Base-by-base conservation (phyloP, 805 yeast species). In the Yarrowia hollandica region DNA sequence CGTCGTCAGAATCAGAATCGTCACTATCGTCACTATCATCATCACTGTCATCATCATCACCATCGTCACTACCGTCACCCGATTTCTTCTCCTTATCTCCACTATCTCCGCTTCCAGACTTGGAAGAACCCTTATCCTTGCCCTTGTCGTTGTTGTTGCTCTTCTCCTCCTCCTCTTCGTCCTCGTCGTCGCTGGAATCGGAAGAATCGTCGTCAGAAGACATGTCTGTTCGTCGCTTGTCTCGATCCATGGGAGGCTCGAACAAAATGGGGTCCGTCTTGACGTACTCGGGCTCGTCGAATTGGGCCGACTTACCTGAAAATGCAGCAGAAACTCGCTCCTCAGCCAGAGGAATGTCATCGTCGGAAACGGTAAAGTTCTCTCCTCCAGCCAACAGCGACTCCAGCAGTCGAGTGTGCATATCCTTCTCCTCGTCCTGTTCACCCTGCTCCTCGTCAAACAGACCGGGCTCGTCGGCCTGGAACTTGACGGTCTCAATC, bases 401-500 rank as follows among this genome's bases (percentile, higher is more conserved):
- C 3, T 79, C 79, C 28, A 85, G 66, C 3, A 84, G 74, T 41
- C 77, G 74, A 23, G 69, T 74, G 42, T 77, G 79, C 62, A 77
- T 77, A 18, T 74, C 74, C 18, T 71, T 34, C 22, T 69, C 68
- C 5, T 68, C 72, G 52, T 70, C 78, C 7, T 72, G 75, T 28
- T 71, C n/a, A n/a, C n/a, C 75, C 9, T 68, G 74, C 6, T 66
- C 66, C 1, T 64, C 69, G 3, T 62, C 61, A n/a, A 63, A 48
- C 7, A 65, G 35, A 8, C 38, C 54, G 4, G 9, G 26, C 19
- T 63, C 69, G 8, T 56, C 55, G 35, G 62, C 61, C 33, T 52
- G 34, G 26, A 52, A 37, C 23, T 52, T 15, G 12, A 77, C 68
- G 58, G 82, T 77, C 67, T 91, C 97, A 16, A 91, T 79, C 11